Conservation (phyloP, 2,329 filamentous ascomycete genomes). For the Aspergillus caelatus region DNA sequence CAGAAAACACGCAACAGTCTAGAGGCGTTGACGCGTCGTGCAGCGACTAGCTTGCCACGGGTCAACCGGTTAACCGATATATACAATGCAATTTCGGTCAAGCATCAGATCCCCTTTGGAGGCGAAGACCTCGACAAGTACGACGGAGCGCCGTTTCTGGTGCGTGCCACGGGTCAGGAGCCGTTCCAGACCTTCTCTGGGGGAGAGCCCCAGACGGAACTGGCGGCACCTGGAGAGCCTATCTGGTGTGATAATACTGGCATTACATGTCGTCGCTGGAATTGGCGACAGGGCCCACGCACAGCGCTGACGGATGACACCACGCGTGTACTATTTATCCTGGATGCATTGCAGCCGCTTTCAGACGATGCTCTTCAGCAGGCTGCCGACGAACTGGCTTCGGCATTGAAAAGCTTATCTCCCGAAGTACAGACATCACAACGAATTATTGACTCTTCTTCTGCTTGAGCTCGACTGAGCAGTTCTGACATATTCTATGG, state of each 20-base stretch:
- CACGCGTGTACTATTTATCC: conserved; percentile 17
- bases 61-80: conserved; percentile 45
- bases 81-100: conserved; percentile 44
- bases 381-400: background rate
- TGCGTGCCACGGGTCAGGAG: background rate
- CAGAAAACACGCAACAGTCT: conserved; percentile 42
- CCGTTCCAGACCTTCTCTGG: background rate
- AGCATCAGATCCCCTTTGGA: conserved; percentile 43
- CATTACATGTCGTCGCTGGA: conserved; percentile 44
- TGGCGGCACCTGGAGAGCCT: conserved; percentile 36
- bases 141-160: conserved; percentile 21
- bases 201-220: conserved; percentile 1
- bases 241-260: conserved; percentile 44
- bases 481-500: background rate
- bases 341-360: background rate
- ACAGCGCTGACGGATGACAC: conserved; percentile 40
- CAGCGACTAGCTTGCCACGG: conserved; percentile 36
- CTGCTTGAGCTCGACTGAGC: background rate
- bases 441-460: background rate
- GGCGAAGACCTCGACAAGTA: conserved; percentile 46
- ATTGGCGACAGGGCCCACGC: conserved; percentile 43
- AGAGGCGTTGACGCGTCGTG: conserved; percentile 38
- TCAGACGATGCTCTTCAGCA: background rate
- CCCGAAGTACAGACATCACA: background rate
- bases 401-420: background rate